Evolutionary conservation across 2,329 filamentous ascomycete genomes (phyloP).

Genomic region (Fusarium mangiferae): DNA sequence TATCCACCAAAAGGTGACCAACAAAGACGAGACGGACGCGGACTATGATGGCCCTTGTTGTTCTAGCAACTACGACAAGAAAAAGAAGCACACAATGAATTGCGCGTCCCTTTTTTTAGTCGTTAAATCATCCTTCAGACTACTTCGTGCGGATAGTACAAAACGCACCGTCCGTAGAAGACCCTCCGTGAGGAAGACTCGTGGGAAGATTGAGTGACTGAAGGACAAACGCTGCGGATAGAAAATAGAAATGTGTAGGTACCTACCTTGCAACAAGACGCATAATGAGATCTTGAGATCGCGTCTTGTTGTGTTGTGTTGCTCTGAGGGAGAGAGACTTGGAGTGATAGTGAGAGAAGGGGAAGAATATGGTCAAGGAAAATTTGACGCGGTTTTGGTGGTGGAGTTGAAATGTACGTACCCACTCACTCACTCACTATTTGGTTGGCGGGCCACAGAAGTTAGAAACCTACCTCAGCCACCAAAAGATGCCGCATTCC

Average conservation of each 20-base stretch:
- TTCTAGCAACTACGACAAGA: conserved; percentile 55
- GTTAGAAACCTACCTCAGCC: conserved; percentile 7
- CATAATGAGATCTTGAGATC: not conserved
- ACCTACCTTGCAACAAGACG: not conserved
- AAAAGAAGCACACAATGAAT: not conserved
- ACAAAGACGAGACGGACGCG: conserved; percentile 53
- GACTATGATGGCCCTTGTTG: conserved; percentile 65
- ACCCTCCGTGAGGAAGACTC: conserved; percentile 50
- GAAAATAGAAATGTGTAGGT: not conserved
- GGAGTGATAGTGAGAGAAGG: not conserved
- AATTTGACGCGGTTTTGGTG: conserved; percentile 26
- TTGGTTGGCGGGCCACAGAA: conserved; percentile 26
- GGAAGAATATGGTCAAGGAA: not conserved
- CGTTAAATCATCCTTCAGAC: conserved; percentile 47
- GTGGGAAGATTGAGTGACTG: conserved; percentile 48
- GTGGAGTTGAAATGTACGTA: conserved; percentile 1
- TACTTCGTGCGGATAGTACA: conserved; percentile 49
- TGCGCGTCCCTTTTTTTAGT: not conserved
- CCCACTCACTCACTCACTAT: not conserved
- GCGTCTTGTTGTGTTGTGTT: not conserved
- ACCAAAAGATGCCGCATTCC: not conserved
- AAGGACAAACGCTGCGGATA: conserved; percentile 43
- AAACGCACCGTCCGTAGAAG: conserved; percentile 51
- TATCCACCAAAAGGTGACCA: conserved; percentile 28
- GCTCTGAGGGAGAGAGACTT: not conserved